Conservation (phyloP, 176 grass and related monocot genomes). For the Thinopyrum elongatum region DNA sequence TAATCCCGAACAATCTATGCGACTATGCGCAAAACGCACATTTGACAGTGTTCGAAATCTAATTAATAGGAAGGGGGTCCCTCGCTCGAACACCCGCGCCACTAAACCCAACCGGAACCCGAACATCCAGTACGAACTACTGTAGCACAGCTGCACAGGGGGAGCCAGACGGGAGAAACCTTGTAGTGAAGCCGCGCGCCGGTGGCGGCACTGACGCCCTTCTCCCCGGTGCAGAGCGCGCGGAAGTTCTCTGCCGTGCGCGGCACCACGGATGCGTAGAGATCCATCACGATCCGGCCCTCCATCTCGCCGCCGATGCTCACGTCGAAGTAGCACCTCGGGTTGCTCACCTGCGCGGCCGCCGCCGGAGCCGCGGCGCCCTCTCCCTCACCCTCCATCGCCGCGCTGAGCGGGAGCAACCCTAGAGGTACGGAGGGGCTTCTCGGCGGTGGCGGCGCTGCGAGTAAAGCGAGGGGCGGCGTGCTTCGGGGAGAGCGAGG, state of each 20-base stretch:
- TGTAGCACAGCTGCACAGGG: not conserved
- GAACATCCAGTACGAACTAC: not conserved
- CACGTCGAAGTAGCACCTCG: constrained; percentile 79
- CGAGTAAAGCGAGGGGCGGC: constrained; percentile 7
- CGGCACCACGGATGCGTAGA: constrained; percentile 63
- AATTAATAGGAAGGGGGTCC: not conserved
- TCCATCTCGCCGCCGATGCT: constrained; percentile 88
- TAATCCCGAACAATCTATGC: not conserved
- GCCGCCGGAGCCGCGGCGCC: constrained; percentile 14
- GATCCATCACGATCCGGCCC: constrained; percentile 85
- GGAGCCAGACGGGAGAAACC: constrained; percentile 13
- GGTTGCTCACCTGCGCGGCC: constrained; percentile 37
- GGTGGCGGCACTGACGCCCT: constrained; percentile 54
- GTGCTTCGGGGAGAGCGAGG: constrained; percentile 27
- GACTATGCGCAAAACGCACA: not conserved
- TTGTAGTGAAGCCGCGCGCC: constrained; percentile 77
- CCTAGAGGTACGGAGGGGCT: constrained; percentile 14
- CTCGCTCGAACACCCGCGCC: not conserved
- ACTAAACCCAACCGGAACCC: not conserved
- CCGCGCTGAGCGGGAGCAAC: not conserved
- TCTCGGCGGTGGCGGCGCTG: constrained; percentile 11
- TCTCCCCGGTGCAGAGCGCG: constrained; percentile 93
- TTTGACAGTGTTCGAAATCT: not conserved
- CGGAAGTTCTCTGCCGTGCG: constrained; percentile 94
- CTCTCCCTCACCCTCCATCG: constrained; percentile 42